A percentile compares a stretch with the other conserved stretches of the same genome.
Conservation (phyloP, 306 rosid genomes). For the Inga leiocalycina region DNA sequence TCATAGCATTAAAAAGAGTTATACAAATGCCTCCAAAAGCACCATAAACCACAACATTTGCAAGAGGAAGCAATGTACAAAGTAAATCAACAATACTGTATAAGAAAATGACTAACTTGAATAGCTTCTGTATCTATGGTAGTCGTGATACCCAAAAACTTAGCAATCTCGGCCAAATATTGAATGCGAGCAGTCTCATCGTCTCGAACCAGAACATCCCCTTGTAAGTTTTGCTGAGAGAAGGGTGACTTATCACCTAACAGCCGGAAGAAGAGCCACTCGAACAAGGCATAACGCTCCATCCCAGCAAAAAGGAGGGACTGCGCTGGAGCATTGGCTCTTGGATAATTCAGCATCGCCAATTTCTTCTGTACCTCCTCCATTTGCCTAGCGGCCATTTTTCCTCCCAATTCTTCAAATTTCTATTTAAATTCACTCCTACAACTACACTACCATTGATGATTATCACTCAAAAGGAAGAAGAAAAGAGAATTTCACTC, state of each 20-base stretch:
- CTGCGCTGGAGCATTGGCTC: slow-evolving; percentile 95
- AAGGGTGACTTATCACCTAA: slow-evolving; percentile 54
- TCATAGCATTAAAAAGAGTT: slow-evolving; percentile 12
- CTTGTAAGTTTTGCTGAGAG: slow-evolving; percentile 79
- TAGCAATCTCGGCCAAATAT: slow-evolving; percentile 91
- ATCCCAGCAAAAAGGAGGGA: slow-evolving; percentile 94
- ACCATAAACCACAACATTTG: slow-evolving; percentile 14
- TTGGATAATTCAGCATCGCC: slow-evolving; percentile 66
- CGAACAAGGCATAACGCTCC: slow-evolving; percentile 95
- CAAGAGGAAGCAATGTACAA: background rate
- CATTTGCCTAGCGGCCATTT: slow-evolving; percentile 96
- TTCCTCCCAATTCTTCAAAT: background rate
- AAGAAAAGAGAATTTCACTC: background rate
- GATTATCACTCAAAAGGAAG: background rate
- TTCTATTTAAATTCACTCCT: slow-evolving; percentile 17
- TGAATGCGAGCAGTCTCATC: slow-evolving; percentile 94
- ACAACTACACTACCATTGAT: background rate
- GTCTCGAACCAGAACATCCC: slow-evolving; percentile 79
- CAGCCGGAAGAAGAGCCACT: slow-evolving; percentile 95
- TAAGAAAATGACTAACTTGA: slow-evolving; percentile 62
- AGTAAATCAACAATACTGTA: slow-evolving; percentile 1
- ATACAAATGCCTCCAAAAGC: background rate
- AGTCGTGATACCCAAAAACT: slow-evolving; percentile 80
- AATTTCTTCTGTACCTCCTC: slow-evolving; percentile 88
- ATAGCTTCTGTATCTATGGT: slow-evolving; percentile 83